Evolutionary conservation across 1,284 basidiomycete genomes (phyloP), one percentile per base, ranked within the genome.

Genomic region (Grifola frondosa): DNA sequence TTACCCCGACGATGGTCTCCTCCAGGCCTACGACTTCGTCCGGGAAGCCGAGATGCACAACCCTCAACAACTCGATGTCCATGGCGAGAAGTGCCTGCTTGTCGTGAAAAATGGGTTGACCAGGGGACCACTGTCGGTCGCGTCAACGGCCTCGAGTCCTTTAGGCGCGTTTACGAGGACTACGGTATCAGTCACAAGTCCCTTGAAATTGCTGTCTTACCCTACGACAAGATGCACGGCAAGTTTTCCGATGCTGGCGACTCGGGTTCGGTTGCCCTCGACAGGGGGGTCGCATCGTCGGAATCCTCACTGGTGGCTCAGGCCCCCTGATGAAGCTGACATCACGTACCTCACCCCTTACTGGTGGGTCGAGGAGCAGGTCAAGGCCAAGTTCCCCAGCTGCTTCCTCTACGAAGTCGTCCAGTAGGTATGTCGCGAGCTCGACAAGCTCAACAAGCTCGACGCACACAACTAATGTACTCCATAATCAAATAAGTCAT

Each of bases 121-220:
- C 20, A 64, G 63, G 60, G 56, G 12, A 57, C 57, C 30, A 64
- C 63, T 23, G 11, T 62, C 39, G 63, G 61, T 37, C 57, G 60
- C 33, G 51, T 46, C 40, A 63, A 42, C 24, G 60, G 60, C 11
- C 37, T 63, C 40, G 41, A 59, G 20, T 64, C 63, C 17, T 53
- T 62, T 46, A 48, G 25, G 20, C 59, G 59, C 37, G 16, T 12
- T 30, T 58, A 59, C 49, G 13, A 33, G 20, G 45, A 39, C 4
- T 35, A 52, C 46, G 46, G 39, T 21, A 49, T 49, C 44, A 29
- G 20, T 1, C 5, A 42, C 13, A 53, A 36, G 21, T 58, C 60
- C 9, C 45, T 46, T 41, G 56, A 59, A 40, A 48, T 54, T 23
- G 47, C 49, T 41, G 51, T 63, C 32, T 38, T 49, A 9, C 46